Conservation (phyloP, 768 basidiomycete genomes). For the Tulasnella sp. region DNA sequence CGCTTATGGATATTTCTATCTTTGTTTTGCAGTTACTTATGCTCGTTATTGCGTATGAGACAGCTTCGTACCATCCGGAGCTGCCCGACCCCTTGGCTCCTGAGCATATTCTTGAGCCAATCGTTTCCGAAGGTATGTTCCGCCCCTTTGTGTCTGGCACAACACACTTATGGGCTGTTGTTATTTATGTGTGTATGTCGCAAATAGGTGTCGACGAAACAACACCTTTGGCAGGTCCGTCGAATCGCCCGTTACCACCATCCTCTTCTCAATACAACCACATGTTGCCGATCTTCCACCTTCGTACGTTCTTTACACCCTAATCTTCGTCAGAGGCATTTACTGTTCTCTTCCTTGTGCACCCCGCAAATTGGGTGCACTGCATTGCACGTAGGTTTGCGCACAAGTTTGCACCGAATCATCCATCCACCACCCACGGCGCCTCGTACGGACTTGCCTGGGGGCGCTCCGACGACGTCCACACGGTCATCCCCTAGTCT, state of each 20-base stretch:
- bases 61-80: conserved; percentile 12
- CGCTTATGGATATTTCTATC: conserved; percentile 13
- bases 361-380: neutral
- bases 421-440: neutral
- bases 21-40: conserved; percentile 17
- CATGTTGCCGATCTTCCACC: neutral
- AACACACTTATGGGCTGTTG: neutral
- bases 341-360: neutral
- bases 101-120: neutral
- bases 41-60: conserved; percentile 18
- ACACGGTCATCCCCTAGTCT: neutral
- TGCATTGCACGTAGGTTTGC: neutral
- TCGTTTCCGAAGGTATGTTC: neutral
- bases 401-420: neutral
- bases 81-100: conserved; percentile 13
- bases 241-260: neutral
- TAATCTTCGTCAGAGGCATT: neutral
- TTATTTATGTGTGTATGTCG: neutral
- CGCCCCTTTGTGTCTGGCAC: neutral
- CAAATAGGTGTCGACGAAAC: neutral
- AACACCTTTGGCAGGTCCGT: neutral
- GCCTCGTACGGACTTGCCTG: neutral
- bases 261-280: neutral
- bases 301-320: neutral
- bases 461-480: neutral